Conservation (phyloP, 2,329 filamentous ascomycete genomes). For the Colletotrichum neosansevieriae region DNA sequence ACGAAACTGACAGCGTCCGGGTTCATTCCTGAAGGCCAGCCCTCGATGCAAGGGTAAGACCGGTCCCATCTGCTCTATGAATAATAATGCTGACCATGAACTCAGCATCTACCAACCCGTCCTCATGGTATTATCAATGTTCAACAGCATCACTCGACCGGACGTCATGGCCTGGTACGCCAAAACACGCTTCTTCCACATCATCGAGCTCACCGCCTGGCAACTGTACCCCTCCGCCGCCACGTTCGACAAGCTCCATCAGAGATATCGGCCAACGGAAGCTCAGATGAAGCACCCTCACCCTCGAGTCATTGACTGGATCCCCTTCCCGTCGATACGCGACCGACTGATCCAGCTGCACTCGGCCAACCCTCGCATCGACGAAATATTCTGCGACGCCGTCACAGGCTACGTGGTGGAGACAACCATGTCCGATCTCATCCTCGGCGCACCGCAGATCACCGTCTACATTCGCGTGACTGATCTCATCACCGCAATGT, state of each 20-base stretch:
- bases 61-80: too few relatives aligned
- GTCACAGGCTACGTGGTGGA: constrained; percentile 50
- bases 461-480: constrained; percentile 48
- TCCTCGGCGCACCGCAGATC: constrained; percentile 44
- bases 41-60: constrained; percentile 20
- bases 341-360: constrained; percentile 48
- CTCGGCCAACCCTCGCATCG: constrained; percentile 48
- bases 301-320: constrained; percentile 45
- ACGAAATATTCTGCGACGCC: constrained; percentile 50
- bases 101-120: constrained; percentile 45
- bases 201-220: constrained; percentile 50
- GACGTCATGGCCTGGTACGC: constrained; percentile 55
- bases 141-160: constrained; percentile 51
- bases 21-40: neutral
- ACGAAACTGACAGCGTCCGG: constrained; percentile 43
- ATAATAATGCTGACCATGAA: too few relatives aligned
- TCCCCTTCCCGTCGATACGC: constrained; percentile 47
- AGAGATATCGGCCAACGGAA: constrained; percentile 46
- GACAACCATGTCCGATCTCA: constrained; percentile 46
- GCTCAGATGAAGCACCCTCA: constrained; percentile 44
- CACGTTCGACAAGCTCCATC: constrained; percentile 46
- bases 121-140: constrained; percentile 49
- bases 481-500: constrained; percentile 46
- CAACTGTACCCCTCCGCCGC: constrained; percentile 47
- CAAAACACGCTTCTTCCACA: constrained; percentile 52